Evolutionary conservation across 1,284 basidiomycete species (phyloP), one percentile per base, ranked within the genome.

Genomic region (Vanrija humicola): DNA sequence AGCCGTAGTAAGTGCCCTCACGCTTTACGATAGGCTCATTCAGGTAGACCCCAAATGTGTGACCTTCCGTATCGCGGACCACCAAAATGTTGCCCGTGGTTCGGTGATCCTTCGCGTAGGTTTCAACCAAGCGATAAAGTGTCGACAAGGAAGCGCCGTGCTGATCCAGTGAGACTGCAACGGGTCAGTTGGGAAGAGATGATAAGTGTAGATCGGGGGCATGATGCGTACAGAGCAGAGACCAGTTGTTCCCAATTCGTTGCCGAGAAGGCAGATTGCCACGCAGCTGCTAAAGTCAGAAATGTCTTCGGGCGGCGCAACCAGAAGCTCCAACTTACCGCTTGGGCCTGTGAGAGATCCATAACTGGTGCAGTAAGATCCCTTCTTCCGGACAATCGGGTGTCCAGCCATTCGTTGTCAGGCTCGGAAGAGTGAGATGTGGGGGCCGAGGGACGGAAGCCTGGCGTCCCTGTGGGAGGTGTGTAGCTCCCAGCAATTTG

Each of bases 91-190:
- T 80, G 2, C 84, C 83, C 16, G 65, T 59, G 5, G 69, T 70
- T 3, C 74, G 72, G 46, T 72, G 64, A 14, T 59, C 56, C 5
- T 55, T 54, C 2, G 66, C 64, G 40, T 68, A 68, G 18, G 63
- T 59, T 28, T 69, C 84, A 48, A 87, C 87, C 3, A 82, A 81
- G 2, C 83, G 67, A 70, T 94, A 95, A 0, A 98, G 81, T 0
- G 95, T 97, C 40, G 87, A 84, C 10, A 98, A 80, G 9, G 90
- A 94, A 46, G 94, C 92, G 0, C 95, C 95, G 62, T 98, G 90
- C 71, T 97, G 93, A 67, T 98, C 95, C 16, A 96, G 79, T 10
- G 90, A 94, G 77, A 76, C 75, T 77, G 46, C 3, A 15, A 6
- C 12, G 4, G 28, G 40, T 43, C 12, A 51, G 57, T 58, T 23